Base-by-base conservation (phyloP, 768 basidiomycete species). In the Rickenella mellea region DNA sequence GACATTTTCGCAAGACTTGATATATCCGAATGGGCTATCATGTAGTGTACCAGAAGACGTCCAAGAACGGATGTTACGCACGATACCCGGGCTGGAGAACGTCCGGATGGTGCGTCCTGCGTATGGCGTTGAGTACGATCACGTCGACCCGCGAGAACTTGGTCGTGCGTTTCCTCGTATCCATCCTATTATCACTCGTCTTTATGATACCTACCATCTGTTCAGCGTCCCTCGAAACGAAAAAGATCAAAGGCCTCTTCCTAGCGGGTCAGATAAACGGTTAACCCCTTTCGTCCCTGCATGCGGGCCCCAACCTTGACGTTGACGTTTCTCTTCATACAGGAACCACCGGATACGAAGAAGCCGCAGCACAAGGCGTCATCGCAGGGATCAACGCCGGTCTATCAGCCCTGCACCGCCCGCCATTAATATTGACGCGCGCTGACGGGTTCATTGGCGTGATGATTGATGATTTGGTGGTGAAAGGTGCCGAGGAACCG, bases 261-360 rank as follows among this genome's bases (percentile, higher is more conserved):
- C 74, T 93, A 17, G 87, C 88, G 1, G 89, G 90, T 3, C 89
- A 93, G 58, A 93, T 93, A 52, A 93, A 92, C 50, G 84, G 84
- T 70, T 44, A 2, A 55, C 43, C 31, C 9, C 15, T 29, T 28
- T n/a, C 33, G 27, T 15, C 11, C 26, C 11, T 28, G 15, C 17
- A 9, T 40, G 6, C 12, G 8, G 26, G 26, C 15, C 28, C 19
- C 21, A 21, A 7, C 17, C 11, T 15, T 28, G 9, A 43, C 10
- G 11, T n/a, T 17, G 17, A 3, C 19, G 25, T 24, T 14, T 12
- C 10, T 9, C 27, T 40, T 14, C 29, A 47, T 47, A n/a, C 40
- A 78, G 83, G 84, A 9, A 94, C 91, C 1, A 94, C 91, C 2
- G 91, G 91, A 4, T 94, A 94, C 55, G 91, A 94, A 56, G 91